Conservation (phyloP, 495 filamentous ascomycete genomes). For the Margaritispora aquatica region DNA sequence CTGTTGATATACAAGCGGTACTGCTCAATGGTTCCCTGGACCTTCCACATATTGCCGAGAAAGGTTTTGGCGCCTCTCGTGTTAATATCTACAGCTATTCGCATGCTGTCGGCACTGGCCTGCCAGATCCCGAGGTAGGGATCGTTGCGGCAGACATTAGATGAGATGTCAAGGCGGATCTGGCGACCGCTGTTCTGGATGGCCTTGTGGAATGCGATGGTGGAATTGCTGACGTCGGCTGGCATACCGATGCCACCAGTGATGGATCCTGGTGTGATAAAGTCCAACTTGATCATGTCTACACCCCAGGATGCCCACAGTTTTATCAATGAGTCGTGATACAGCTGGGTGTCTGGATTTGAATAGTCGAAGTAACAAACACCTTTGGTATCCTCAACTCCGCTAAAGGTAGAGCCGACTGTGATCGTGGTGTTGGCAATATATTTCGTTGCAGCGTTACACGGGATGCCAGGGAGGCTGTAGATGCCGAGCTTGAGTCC, state of each 20-base stretch:
- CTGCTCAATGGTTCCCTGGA: constrained; percentile 28
- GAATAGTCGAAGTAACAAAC: constrained; percentile 26
- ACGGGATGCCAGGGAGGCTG: constrained; percentile 25
- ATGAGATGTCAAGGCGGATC: constrained; percentile 28
- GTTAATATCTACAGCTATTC: constrained; percentile 27
- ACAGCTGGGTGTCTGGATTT: constrained; percentile 25
- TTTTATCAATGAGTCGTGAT: constrained; percentile 27
- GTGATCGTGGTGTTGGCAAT: constrained; percentile 25
- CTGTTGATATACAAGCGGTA: constrained; percentile 27
- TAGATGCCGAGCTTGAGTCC: constrained; percentile 27
- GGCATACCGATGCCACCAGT: constrained; percentile 21
- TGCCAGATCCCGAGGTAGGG: constrained; percentile 23
- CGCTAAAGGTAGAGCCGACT: constrained; percentile 22
- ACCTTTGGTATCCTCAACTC: constrained; percentile 17
- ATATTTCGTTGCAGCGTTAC: constrained; percentile 18
- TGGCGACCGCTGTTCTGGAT: constrained; percentile 23
- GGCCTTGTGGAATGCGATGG: constrained; percentile 24
- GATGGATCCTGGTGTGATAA: constrained; percentile 25
- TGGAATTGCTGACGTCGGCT: constrained; percentile 19
- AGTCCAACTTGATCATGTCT: constrained; percentile 28
- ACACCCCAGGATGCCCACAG: constrained; percentile 23
- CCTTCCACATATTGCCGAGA: constrained; percentile 16
- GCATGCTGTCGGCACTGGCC: constrained; percentile 24
- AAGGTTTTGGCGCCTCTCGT: constrained; percentile 24
- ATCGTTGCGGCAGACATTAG: constrained; percentile 27